Percentiles rank a stretch among this genome's conserved stretches.
Evolutionary conservation across 306 rosid genomes (phyloP).

Genomic region (Cucurbita ficifolia): DNA sequence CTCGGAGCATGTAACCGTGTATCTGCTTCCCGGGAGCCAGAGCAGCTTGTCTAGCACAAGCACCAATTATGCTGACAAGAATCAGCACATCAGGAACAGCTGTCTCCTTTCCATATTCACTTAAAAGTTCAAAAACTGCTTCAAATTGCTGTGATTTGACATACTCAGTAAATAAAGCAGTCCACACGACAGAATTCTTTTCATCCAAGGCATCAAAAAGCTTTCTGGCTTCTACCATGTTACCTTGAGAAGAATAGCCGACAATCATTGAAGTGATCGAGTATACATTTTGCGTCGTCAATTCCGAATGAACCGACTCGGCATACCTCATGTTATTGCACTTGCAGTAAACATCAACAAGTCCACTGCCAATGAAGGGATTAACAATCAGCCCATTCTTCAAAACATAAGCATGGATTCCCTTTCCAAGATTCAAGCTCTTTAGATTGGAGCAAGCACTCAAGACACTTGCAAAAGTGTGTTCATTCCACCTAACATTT

Average conservation of each 20-base stretch:
- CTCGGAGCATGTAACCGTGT: constrained; percentile 48
- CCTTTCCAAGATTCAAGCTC: constrained; percentile 37
- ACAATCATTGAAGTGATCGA: constrained; percentile 41
- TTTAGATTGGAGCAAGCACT: constrained; percentile 49
- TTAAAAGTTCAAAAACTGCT: constrained; percentile 39
- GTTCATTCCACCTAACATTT: constrained; percentile 36
- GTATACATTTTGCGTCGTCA: constrained; percentile 23
- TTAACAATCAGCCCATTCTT: constrained; percentile 29
- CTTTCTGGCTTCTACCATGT: constrained; percentile 39
- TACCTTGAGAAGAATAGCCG: constrained; percentile 53
- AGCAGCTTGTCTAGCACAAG: constrained; percentile 54
- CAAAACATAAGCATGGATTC: constrained; percentile 50
- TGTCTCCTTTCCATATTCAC: constrained; percentile 28
- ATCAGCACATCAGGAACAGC: constrained; percentile 32
- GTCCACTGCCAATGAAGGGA: constrained; percentile 50
- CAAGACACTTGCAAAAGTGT: constrained; percentile 56
- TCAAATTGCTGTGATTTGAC: constrained; percentile 46
- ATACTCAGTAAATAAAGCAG: constrained; percentile 60
- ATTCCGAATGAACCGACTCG: constrained; percentile 26
- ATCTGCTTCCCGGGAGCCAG: constrained; percentile 58
- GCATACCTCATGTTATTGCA: constrained; percentile 52
- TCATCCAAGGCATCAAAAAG: constrained; percentile 45
- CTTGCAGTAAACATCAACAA: constrained; percentile 62
- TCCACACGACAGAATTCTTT: constrained; percentile 47
- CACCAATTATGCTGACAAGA: constrained; percentile 41